Conservation (phyloP, 345 rosid genomes). For the Bruguiera parviflora region DNA sequence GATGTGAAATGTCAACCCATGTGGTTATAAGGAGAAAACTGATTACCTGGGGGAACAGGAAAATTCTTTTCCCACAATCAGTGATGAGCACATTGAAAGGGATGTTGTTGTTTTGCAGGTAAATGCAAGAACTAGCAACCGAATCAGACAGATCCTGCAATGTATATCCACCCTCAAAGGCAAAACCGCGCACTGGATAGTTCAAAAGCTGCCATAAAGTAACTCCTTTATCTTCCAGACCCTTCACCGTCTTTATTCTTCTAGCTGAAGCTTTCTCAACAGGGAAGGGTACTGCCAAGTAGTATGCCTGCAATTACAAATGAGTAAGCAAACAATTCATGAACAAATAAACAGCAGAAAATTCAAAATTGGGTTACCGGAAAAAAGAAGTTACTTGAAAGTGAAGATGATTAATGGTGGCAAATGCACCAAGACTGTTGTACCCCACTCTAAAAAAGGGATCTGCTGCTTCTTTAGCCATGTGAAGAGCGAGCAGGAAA, state of each 20-base stretch:
- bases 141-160: conserved; percentile 2
- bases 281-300: neutral
- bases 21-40: neutral
- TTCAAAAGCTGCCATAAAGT: neutral
- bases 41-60: conserved; percentile 1
- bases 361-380: neutral
- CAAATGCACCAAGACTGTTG: conserved; percentile 3
- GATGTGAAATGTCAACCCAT: neutral
- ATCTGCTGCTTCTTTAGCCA: conserved; percentile 1
- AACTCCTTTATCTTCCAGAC: neutral
- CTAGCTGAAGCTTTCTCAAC: neutral
- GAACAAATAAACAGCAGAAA: neutral
- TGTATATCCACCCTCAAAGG: neutral
- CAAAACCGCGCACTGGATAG: neutral
- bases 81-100: conserved; percentile 1
- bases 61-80: conserved; percentile 5
- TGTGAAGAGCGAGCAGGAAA: neutral
- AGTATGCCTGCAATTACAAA: neutral
- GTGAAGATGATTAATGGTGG: neutral
- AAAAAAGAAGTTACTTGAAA: neutral
- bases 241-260: neutral
- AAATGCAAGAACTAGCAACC: conserved; percentile 1
- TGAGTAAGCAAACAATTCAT: neutral
- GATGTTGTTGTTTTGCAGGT: neutral
- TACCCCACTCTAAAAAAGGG: neutral